Conservation (phyloP, 345 rosid genomes). For the Eutrema yunnanense region DNA sequence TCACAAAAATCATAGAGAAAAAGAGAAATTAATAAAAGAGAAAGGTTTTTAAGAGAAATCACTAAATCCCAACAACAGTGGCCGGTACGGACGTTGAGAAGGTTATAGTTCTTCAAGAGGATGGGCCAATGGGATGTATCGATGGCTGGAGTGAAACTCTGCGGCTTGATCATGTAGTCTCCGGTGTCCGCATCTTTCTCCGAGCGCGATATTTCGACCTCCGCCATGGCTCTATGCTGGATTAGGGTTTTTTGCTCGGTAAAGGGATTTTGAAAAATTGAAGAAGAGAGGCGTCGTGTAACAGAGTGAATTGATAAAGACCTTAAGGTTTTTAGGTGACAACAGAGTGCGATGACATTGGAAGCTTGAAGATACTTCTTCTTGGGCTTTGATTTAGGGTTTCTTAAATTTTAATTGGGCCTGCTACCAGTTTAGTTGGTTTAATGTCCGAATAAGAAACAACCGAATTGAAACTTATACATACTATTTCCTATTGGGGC, state of each 20-base stretch:
- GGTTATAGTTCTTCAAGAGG: slow-evolving; percentile 85
- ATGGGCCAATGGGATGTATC: slow-evolving; percentile 95
- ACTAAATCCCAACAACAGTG: slow-evolving; percentile 32
- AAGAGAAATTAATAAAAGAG: no score
- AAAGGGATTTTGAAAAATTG: background rate
- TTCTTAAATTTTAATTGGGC: background rate
- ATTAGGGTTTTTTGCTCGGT: background rate
- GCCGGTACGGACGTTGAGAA: slow-evolving; percentile 89
- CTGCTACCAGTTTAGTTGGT: background rate
- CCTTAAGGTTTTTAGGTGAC: background rate
- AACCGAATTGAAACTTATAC: no score
- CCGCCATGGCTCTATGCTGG: slow-evolving; percentile 41
- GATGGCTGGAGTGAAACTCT: slow-evolving; percentile 60
- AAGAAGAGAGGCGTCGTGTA: background rate
- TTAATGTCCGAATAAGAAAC: no score
- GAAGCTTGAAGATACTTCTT: background rate
- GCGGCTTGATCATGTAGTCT: slow-evolving; percentile 84
- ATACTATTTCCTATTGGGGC: no score
- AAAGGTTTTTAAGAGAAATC: no score
- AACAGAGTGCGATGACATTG: background rate
- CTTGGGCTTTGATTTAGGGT: background rate
- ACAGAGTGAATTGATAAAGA: background rate
- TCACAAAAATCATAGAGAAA: no score
- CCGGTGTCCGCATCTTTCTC: slow-evolving; percentile 38
- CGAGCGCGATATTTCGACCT: slow-evolving; percentile 49